Evolutionary conservation across 768 basidiomycete species (phyloP).

Genomic region (Cubamyces sp.): DNA sequence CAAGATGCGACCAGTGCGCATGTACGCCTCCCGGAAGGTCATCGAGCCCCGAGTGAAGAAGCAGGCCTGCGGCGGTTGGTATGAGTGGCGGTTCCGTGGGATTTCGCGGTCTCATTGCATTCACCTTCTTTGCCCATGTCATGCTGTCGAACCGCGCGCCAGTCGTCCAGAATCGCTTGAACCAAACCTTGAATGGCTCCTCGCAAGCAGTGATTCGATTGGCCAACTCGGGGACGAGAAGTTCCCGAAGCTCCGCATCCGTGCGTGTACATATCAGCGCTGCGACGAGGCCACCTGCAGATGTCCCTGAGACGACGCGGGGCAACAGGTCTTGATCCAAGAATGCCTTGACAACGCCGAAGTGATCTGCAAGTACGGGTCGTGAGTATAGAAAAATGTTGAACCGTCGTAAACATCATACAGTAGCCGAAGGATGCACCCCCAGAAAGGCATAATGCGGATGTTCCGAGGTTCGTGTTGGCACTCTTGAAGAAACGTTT

Average conservation of each 20-base stretch:
- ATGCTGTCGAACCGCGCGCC: conserved; percentile 96
- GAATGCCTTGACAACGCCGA: conserved; percentile 92
- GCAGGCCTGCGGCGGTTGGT: conserved; percentile 52
- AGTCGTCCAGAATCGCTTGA: conserved; percentile 74
- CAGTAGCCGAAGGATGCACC: conserved; percentile 96
- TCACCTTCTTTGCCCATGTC: conserved; percentile 87
- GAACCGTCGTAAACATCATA: conserved; percentile 38
- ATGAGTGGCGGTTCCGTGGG: not conserved
- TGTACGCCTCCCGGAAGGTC: conserved; percentile 95
- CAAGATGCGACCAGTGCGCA: conserved; percentile 88
- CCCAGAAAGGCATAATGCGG: conserved; percentile 94
- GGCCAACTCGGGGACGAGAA: conserved; percentile 85
- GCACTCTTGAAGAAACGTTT: conserved; percentile 87
- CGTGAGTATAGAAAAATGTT: not conserved
- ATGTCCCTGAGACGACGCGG: conserved; percentile 92
- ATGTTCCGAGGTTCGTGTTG: conserved; percentile 88
- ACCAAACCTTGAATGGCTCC: conserved; percentile 73
- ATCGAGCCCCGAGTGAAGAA: conserved; percentile 94
- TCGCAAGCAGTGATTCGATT: conserved; percentile 82
- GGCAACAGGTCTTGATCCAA: conserved; percentile 86
- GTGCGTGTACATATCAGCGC: conserved; percentile 85
- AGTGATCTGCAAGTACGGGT: conserved; percentile 59
- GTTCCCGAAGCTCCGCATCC: conserved; percentile 77
- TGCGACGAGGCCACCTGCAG: conserved; percentile 84
- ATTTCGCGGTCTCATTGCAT: conserved; percentile 11